Evolutionary conservation across 768 basidiomycete genomes (phyloP), one percentile per base, ranked within the genome.

Genomic region (Lactarius evosmus): DNA sequence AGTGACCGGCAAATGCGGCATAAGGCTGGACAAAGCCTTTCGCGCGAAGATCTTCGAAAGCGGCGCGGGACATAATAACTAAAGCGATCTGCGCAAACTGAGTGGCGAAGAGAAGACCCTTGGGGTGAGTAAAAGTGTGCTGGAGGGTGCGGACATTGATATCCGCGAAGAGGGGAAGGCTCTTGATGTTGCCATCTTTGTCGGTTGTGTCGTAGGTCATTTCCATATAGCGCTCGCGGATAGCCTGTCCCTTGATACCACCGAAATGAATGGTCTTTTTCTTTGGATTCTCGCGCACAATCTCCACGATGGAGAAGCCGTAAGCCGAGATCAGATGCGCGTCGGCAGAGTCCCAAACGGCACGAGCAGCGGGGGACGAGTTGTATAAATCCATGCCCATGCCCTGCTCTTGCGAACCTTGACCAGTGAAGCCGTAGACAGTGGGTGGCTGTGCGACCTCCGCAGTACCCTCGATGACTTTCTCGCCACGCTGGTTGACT

Each of bases 351-450:
- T 98, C 96, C 97, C 97, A 99, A 58, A 98, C 95, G 46, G 93
- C 89, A 66, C 91, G 91, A 60, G 97, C 97, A 22, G 95, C 94
- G 50, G 94, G 89, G 5, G 95, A 98, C 67, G 76, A 84, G 73
- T 85, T 89, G 82, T 98, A 99, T 2, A 99, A 84, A 69, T 98
- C 95, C 95, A 99, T 98, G 22, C 97, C 97, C 97, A 99, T 98
- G 22, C 96, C 94, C 52, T 88, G 87, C 76, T 98, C 96, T 74
- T 98, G 96, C 7, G 95, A 98, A 60, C 96, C 96, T 74, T 98
- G 96, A 33, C 96, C 96, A 44, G 96, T 98, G 82, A 98, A 98
- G 69, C 97, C 94, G 69, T 98, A 98, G 36, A 92, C 93, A 6
- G 95, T 96, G 19, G 85, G 82, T 2, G 95, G 88, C 74, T 99